Evolutionary conservation across 306 rosid genomes (phyloP).

Genomic region (Herpetospermum pedunculosum): DNA sequence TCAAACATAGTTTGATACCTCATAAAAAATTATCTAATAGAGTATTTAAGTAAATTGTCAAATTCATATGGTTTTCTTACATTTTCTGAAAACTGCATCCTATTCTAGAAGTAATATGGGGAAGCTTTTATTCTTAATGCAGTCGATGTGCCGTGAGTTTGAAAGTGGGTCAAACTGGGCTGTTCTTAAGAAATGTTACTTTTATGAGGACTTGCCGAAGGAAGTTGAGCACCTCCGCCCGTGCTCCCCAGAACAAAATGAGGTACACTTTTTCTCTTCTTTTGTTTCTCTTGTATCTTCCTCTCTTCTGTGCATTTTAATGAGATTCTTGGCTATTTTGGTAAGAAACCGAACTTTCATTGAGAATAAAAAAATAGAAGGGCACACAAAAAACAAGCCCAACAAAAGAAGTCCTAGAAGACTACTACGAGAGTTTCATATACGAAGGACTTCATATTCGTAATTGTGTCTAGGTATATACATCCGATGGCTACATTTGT

Average conservation of each 20-base stretch:
- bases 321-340: no score
- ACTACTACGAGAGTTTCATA: neutral
- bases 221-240: constrained; percentile 50
- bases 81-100: neutral
- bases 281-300: neutral
- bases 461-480: constrained; percentile 51
- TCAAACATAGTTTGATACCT: constrained; percentile 8
- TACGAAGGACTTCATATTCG: constrained; percentile 2
- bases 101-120: constrained; percentile 10
- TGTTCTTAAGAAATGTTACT: constrained; percentile 52
- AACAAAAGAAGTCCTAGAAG: no score
- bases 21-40: neutral
- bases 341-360: no score
- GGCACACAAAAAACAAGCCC: no score
- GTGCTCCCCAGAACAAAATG: constrained; percentile 65
- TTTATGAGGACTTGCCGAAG: constrained; percentile 78
- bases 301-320: neutral
- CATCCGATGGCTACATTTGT: constrained; percentile 53
- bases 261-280: constrained; percentile 39
- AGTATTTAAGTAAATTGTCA: neutral
- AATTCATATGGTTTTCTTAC: constrained; percentile 11
- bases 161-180: constrained; percentile 64
- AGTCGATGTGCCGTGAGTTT: constrained; percentile 90
- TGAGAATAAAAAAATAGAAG: no score
- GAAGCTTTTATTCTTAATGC: constrained; percentile 22